Evolutionary conservation across 257 asterid species (phyloP).

Genomic region (Solanum appendiculatum): DNA sequence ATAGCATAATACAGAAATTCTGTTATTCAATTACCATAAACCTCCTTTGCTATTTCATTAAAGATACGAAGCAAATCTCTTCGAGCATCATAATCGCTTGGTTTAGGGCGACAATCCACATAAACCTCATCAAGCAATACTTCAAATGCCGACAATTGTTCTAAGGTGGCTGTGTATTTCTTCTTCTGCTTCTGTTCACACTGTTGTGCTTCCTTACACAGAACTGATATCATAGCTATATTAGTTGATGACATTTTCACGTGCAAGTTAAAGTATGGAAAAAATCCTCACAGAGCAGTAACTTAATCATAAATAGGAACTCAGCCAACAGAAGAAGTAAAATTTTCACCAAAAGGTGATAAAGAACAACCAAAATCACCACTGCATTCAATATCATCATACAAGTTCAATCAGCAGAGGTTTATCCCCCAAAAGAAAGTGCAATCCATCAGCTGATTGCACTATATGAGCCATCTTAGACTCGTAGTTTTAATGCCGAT

Average conservation of each 20-base stretch:
- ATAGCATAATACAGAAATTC: background rate
- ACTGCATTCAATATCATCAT: background rate
- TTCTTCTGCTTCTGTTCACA: conserved; percentile 42
- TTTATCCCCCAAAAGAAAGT: background rate
- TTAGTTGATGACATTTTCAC: background rate
- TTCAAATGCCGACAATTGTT: conserved; percentile 35
- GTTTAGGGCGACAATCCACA: conserved; percentile 42
- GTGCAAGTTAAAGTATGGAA: background rate
- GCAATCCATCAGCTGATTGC: background rate
- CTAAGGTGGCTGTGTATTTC: conserved; percentile 27
- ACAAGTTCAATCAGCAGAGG: background rate
- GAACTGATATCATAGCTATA: conserved; percentile 35
- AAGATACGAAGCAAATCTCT: conserved; percentile 58
- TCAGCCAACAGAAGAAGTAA: background rate
- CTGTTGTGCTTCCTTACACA: conserved; percentile 56
- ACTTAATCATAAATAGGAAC: background rate
- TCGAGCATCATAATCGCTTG: conserved; percentile 54
- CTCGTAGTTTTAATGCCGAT: background rate
- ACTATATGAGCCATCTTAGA: background rate
- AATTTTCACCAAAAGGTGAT: background rate
- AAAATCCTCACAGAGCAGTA: background rate
- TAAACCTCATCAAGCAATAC: conserved; percentile 55
- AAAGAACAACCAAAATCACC: background rate
- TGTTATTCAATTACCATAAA: conserved; percentile 46
- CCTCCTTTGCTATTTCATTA: conserved; percentile 70